phyloP scores from a whole-genome alignment of 2,329 filamentous ascomycete species.

The Xylariaceae sp. region DNA sequence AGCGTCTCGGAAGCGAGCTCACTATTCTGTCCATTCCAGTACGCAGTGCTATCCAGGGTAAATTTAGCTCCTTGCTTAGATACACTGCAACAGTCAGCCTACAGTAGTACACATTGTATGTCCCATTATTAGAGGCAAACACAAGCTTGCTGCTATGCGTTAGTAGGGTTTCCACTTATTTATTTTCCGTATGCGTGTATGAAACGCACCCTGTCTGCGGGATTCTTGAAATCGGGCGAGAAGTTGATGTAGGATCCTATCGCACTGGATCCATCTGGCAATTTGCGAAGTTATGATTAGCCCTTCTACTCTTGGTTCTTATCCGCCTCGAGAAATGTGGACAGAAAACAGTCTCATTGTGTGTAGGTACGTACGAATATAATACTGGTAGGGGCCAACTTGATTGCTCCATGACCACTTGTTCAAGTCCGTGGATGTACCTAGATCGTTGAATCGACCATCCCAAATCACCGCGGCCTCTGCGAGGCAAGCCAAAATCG shows the following conservation, averaged over 20 bases:
- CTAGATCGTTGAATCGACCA: conserved; percentile 57
- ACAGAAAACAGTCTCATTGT: no score
- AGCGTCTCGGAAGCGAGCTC: not conserved
- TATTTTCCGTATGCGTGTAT: no score
- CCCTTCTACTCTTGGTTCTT: no score
- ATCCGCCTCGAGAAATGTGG: no score
- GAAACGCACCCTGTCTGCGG: conserved; percentile 48
- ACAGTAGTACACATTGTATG: no score
- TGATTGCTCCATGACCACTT: conserved; percentile 63
- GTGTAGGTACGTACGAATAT: conserved; percentile 48
- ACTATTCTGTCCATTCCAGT: conserved; percentile 68
- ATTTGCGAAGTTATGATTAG: no score
- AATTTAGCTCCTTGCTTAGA: conserved; percentile 66
- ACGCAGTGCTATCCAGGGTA: conserved; percentile 62
- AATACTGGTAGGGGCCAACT: conserved; percentile 66
- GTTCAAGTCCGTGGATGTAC: conserved; percentile 48
- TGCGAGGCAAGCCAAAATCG: conserved; percentile 21
- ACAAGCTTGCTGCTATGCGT: no score
- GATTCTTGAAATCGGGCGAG: conserved; percentile 61
- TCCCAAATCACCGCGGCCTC: conserved; percentile 56
- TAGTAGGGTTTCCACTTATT: no score
- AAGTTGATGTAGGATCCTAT: conserved; percentile 62
- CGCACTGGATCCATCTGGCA: conserved; percentile 50
- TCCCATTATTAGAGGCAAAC: no score
- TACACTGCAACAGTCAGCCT: conserved; percentile 11